Percentiles rank a stretch among this genome's conserved stretches.
phyloP scores from a whole-genome alignment of 1,139 yeast species.

The Diutina pseudorugosa region DNA sequence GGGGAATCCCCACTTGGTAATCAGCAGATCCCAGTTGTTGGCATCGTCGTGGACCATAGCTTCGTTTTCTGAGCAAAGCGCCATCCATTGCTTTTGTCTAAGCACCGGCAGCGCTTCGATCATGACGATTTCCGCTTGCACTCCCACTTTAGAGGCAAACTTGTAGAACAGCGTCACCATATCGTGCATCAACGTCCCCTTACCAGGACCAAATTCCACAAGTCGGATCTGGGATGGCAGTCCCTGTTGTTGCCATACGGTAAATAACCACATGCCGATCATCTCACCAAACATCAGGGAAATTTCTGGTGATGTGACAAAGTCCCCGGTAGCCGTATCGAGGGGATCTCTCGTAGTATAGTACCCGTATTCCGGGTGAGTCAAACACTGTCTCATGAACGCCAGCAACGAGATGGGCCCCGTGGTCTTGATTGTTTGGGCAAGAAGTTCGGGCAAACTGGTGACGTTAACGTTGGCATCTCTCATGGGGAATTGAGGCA shows the following conservation, averaged over 20 bases:
- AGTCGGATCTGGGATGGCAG: slow-evolving; percentile 38
- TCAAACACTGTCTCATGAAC: slow-evolving; percentile 73
- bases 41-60: slow-evolving; percentile 12
- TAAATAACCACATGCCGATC: slow-evolving; percentile 63
- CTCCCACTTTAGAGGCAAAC: slow-evolving; percentile 19
- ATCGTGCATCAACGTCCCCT: slow-evolving; percentile 70
- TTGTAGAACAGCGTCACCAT: slow-evolving; percentile 35
- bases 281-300: slow-evolving; percentile 84
- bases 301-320: slow-evolving; percentile 78
- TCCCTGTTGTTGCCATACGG: slow-evolving; percentile 49
- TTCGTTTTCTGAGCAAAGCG: slow-evolving; percentile 28
- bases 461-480: slow-evolving; percentile 8
- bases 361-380: slow-evolving; percentile 71
- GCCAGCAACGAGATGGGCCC: slow-evolving; percentile 70
- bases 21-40: slow-evolving; percentile 19
- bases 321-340: slow-evolving; percentile 54
- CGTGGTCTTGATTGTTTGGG: slow-evolving; percentile 48
- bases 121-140: slow-evolving; percentile 35
- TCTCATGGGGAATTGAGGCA: slow-evolving; percentile 23
- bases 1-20: slow-evolving; percentile 40
- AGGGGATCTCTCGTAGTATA: slow-evolving; percentile 72
- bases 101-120: slow-evolving; percentile 67
- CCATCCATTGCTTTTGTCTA: slow-evolving; percentile 41
- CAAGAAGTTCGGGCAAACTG: slow-evolving; percentile 28
- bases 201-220: slow-evolving; percentile 87